phyloP scores from a whole-genome alignment of 441 rosid species.

The Geranium incanum region DNA sequence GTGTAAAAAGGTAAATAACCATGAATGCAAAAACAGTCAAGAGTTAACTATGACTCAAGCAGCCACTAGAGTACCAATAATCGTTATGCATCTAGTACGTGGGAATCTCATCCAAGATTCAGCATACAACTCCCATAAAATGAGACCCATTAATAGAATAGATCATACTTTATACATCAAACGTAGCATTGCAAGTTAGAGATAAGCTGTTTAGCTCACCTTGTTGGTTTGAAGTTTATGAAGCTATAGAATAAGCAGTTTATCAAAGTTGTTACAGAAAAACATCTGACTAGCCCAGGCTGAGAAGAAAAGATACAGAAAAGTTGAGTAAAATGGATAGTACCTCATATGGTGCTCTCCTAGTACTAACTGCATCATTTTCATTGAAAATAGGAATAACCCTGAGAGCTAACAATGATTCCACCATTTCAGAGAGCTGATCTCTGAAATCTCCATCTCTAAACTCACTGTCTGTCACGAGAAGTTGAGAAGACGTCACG shows the following conservation, averaged over 20 bases:
- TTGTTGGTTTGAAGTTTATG: neutral
- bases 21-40: neutral
- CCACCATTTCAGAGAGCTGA: conserved; percentile 38
- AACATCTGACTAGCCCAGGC: neutral
- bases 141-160: neutral
- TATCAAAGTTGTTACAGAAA: neutral
- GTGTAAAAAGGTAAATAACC: neutral
- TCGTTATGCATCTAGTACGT: neutral
- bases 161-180: neutral
- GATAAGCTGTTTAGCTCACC: neutral
- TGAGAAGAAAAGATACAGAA: neutral
- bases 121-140: neutral
- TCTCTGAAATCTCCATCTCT: conserved; percentile 35
- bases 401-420: conserved; percentile 33
- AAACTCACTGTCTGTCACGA: conserved; percentile 45
- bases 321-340: neutral
- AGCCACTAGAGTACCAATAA: neutral
- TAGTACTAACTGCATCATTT: conserved; percentile 47
- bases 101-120: neutral
- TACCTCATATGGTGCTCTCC: conserved; percentile 47
- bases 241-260: neutral
- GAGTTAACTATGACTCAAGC: neutral
- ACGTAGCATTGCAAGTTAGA: neutral
- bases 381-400: conserved; percentile 50
- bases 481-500: conserved; percentile 41